Conservation (phyloP, 257 asterid genomes). For the Jasminum sambac region DNA sequence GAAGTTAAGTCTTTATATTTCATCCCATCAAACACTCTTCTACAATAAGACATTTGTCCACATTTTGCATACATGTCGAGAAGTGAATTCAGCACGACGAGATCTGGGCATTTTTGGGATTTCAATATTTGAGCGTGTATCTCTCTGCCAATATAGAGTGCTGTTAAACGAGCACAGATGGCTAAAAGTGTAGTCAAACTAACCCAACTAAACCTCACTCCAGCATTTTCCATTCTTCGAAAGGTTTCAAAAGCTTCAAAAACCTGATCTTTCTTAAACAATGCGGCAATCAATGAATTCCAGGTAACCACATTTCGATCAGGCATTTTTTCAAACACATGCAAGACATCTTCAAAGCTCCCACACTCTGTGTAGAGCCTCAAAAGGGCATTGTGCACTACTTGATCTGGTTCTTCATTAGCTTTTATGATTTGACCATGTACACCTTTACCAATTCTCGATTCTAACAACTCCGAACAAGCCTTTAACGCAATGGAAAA, state of each 20-base stretch:
- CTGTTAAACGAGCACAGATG: slow-evolving; percentile 35
- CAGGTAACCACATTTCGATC: slow-evolving; percentile 48
- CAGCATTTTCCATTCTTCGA: slow-evolving; percentile 40
- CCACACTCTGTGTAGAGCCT: slow-evolving; percentile 43
- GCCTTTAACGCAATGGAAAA: slow-evolving; percentile 48
- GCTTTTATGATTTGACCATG: slow-evolving; percentile 45
- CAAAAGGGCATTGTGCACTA: slow-evolving; percentile 51
- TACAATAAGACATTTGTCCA: slow-evolving; percentile 38
- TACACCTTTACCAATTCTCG: slow-evolving; percentile 36
- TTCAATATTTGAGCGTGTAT: slow-evolving; percentile 41
- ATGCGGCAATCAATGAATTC: slow-evolving; percentile 39
- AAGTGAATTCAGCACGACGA: slow-evolving; percentile 38
- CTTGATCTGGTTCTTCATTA: slow-evolving; percentile 43
- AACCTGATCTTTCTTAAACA: slow-evolving; percentile 38
- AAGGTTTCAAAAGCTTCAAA: slow-evolving; percentile 45
- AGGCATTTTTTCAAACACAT: slow-evolving; percentile 54
- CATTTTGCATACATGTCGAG: slow-evolving; percentile 56
- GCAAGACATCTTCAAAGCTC: slow-evolving; percentile 33
- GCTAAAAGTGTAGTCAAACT: slow-evolving; percentile 42
- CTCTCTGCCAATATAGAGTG: slow-evolving; percentile 44
- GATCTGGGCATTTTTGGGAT: slow-evolving; percentile 37
- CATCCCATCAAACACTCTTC: slow-evolving; percentile 43
- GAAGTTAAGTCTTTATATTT: slow-evolving; percentile 35
- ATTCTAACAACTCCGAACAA: slow-evolving; percentile 32
- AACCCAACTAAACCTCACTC: slow-evolving; percentile 52